Evolutionary conservation across 2,329 filamentous ascomycete genomes (phyloP).

Genomic region (Neofusicoccum ribis): DNA sequence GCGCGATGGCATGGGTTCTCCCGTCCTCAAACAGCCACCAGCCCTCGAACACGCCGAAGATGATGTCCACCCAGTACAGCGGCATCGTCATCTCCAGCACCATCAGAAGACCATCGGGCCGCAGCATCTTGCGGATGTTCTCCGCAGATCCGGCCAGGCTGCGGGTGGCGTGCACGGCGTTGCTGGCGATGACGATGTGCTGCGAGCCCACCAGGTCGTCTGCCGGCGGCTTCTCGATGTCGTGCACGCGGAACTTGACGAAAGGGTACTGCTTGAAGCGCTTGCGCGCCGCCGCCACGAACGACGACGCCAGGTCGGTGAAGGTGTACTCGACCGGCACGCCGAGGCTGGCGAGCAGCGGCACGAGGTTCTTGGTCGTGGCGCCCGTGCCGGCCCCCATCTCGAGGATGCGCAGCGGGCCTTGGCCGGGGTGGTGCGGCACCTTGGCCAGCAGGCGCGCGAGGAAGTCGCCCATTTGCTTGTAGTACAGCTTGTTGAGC

Average conservation of each 20-base stretch:
- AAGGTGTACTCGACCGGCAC: conserved; percentile 42
- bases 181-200: conserved; percentile 33
- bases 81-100: conserved; percentile 34
- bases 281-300: conserved; percentile 36
- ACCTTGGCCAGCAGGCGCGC: conserved; percentile 3
- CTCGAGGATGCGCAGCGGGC: conserved; percentile 23
- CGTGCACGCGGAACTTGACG: conserved; percentile 34
- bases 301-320: conserved; percentile 39
- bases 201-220: conserved; percentile 22
- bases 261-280: conserved; percentile 31
- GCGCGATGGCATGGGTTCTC: conserved; percentile 27
- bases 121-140: conserved; percentile 29
- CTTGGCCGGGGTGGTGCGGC: not conserved
- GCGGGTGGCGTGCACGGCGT: conserved; percentile 36
- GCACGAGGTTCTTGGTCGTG: conserved; percentile 30
- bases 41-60: conserved; percentile 42
- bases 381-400: conserved; percentile 23
- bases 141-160: conserved; percentile 22
- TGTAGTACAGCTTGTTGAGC: conserved; percentile 35
- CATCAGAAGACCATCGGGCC: conserved; percentile 31
- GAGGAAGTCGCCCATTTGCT: conserved; percentile 20
- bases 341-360: conserved; percentile 28
- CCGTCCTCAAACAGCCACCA: conserved; percentile 44
- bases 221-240: conserved; percentile 35
- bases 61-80: conserved; percentile 35